Base-by-base conservation (phyloP, 148 eudicot species). In the Limonium bicolor region DNA sequence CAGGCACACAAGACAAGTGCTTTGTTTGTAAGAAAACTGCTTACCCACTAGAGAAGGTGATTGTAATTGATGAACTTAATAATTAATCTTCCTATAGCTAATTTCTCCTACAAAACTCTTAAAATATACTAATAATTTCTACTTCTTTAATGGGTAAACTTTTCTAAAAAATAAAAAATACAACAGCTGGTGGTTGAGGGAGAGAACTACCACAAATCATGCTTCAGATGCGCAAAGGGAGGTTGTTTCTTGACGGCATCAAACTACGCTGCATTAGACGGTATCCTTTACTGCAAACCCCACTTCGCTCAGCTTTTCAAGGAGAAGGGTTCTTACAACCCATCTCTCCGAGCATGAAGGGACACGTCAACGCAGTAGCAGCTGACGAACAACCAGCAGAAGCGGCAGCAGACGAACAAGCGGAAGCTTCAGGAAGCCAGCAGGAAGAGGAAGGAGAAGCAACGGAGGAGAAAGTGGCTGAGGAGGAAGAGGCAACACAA, bases 1-100 rank as follows among this genome's bases (percentile, higher is more conserved):
- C 94, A 4, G 94, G 96, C 11, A 87, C 96, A 4, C 82, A 73
- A 50, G 96, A 87, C 1, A 87, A 82, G 55, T 87, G 96, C 54
- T 61, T 67, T 19, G 53, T 60, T 1, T 87, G 96, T 47, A 79
- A 74, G 34, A 87, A 87, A 45, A 82, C 86, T 0, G 96, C 72
- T 2, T 87, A 87, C 56, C 94, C 96, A 1, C 64, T 87, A 0
- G 96, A 87, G 57, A 82, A 87, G 86, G 96, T 79, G 11, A 28
- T 11, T 3, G 1, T 36, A 1, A n/a, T n/a, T n/a, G n/a, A n/a
- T n/a, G n/a, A n/a, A n/a, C n/a, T n/a, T n/a, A n/a, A n/a, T n/a
- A n/a, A n/a, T n/a, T n/a, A n/a, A n/a, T n/a, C n/a, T n/a, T n/a
- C n/a, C n/a, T n/a, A n/a, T n/a, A n/a, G n/a, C n/a, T n/a, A n/a